phyloP scores from a whole-genome alignment of 2,329 filamentous ascomycete genomes.

The Phoma sp. region DNA sequence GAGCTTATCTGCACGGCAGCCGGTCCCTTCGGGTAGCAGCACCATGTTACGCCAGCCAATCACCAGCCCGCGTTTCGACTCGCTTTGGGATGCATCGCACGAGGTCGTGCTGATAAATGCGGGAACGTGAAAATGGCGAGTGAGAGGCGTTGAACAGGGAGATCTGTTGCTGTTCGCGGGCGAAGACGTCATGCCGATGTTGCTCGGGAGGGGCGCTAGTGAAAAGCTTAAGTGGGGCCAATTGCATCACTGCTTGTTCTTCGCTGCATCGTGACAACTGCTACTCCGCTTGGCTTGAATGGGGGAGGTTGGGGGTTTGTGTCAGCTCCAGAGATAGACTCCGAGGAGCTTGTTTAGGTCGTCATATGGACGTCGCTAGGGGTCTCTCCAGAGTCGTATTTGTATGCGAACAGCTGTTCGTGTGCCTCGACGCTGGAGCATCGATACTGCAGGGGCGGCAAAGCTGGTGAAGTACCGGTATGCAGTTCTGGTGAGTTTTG shows the following conservation, averaged over 20 bases:
- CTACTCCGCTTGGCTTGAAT: not conserved
- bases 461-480: too few species aligned
- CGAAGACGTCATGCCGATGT: conserved; percentile 1
- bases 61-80: not conserved
- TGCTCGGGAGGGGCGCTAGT: not conserved
- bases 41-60: not conserved
- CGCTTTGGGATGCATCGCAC: not conserved
- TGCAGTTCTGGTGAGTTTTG: too few species aligned
- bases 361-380: too few species aligned
- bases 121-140: not conserved
- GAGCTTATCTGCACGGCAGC: conserved; percentile 9
- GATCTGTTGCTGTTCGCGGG: not conserved
- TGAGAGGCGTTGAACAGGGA: not conserved
- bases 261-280: not conserved
- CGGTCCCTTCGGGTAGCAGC: not conserved
- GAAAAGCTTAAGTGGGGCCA: conserved; percentile 1
- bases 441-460: too few species aligned
- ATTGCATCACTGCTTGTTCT: conserved; percentile 4
- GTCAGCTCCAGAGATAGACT: not conserved
- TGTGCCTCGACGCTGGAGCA: too few species aligned
- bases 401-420: too few species aligned
- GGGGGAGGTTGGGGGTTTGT: not conserved
- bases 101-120: conserved; percentile 5
- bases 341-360: not conserved
- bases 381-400: too few species aligned